phyloP scores from a whole-genome alignment of 257 asterid genomes.

The Gentiana dahurica region DNA sequence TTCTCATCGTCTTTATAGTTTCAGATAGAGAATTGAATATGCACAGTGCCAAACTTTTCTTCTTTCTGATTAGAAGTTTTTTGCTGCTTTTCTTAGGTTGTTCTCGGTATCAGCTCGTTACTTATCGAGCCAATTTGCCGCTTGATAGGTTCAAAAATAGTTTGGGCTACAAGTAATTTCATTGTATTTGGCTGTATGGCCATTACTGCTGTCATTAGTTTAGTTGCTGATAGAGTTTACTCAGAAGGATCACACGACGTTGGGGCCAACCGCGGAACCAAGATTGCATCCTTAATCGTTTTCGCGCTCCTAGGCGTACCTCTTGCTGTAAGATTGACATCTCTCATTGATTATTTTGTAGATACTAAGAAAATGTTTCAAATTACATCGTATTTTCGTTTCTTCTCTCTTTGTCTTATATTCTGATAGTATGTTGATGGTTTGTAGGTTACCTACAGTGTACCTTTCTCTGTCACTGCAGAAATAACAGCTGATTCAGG shows the following conservation, averaged over 20 bases:
- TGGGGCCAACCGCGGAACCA: constrained; percentile 60
- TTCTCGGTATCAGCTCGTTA: constrained; percentile 83
- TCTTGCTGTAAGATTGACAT: constrained; percentile 65
- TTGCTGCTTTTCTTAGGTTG: constrained; percentile 43
- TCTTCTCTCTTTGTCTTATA: constrained; percentile 8
- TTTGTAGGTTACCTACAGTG: constrained; percentile 81
- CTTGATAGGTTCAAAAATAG: constrained; percentile 71
- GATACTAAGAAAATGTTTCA: background rate
- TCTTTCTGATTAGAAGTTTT: background rate
- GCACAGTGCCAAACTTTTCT: constrained; percentile 4
- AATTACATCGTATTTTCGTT: background rate
- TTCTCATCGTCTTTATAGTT: constrained; percentile 12
- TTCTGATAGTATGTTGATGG: constrained; percentile 5
- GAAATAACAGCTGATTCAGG: constrained; percentile 99
- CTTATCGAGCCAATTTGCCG: constrained; percentile 81
- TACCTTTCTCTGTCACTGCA: constrained; percentile 93
- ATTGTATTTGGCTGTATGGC: constrained; percentile 87
- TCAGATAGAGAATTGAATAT: background rate
- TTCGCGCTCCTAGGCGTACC: constrained; percentile 95
- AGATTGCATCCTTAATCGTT: constrained; percentile 75
- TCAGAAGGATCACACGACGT: constrained; percentile 70
- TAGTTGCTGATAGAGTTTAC: constrained; percentile 45
- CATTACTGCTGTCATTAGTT: constrained; percentile 76
- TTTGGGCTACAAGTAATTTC: constrained; percentile 87
- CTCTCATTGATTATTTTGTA: background rate